Percentiles rank a stretch among this genome's conserved stretches.
Evolutionary conservation across 805 yeast species (phyloP).

Genomic region (Suhomyces emberorum): DNA sequence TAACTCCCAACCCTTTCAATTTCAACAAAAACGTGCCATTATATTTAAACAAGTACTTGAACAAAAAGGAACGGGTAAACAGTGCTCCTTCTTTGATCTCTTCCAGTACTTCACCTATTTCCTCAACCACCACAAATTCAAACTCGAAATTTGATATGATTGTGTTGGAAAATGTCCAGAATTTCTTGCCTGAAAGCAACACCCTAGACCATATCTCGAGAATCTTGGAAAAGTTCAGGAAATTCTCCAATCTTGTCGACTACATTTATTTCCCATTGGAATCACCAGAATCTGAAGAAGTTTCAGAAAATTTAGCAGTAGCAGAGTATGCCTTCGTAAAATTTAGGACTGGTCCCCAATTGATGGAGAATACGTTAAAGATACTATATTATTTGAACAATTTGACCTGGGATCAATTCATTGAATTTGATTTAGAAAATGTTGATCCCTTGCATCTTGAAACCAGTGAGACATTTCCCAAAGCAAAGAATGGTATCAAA

Average conservation of each 20-base stretch:
- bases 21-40: conserved; percentile 27
- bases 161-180: conserved; percentile 44
- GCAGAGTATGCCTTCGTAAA: conserved; percentile 50
- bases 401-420: conserved; percentile 44
- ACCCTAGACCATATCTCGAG: conserved; percentile 20
- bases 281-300: conserved; percentile 27
- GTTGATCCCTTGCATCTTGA: conserved; percentile 8
- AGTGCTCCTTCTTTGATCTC: background rate
- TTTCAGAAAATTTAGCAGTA: background rate
- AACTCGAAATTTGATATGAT: conserved; percentile 19
- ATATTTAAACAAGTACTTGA: conserved; percentile 62
- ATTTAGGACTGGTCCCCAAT: conserved; percentile 26
- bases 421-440: conserved; percentile 5
- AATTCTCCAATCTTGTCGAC: conserved; percentile 45
- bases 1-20: conserved; percentile 26
- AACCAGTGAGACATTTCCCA: background rate
- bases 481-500: conserved; percentile 11
- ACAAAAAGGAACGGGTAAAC: conserved; percentile 47
- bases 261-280: conserved; percentile 49
- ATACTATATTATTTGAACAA: conserved; percentile 50
- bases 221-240: conserved; percentile 41
- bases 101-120: background rate
- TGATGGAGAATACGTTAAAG: conserved; percentile 46
- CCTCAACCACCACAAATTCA: conserved; percentile 9
- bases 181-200: conserved; percentile 46